A percentile compares a stretch with the other conserved stretches of the same genome.
These are phyloP conservation scores for maize (Zea mays) DNA, from an alignment of 176 grass and related monocot species.

Conservation along the genomic window DNA sequence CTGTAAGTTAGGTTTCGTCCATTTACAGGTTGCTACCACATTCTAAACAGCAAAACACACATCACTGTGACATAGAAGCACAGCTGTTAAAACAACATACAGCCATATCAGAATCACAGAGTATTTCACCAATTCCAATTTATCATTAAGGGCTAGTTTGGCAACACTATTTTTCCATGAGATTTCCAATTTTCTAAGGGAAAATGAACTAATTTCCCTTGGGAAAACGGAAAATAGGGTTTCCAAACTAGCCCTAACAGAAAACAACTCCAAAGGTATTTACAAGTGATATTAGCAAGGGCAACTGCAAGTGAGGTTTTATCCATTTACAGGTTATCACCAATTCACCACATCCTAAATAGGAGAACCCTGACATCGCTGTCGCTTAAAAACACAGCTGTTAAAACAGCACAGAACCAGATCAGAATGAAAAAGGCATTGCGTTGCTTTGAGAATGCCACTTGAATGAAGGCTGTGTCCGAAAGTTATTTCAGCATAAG, in stretches of 20 bases:
- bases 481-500: slow-evolving; percentile 38
- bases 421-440: neutral
- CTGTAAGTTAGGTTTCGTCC: slow-evolving; percentile 9
- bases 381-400: slow-evolving; percentile 32
- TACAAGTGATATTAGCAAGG: slow-evolving; percentile 23
- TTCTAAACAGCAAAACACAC: slow-evolving; percentile 22
- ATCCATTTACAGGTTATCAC: slow-evolving; percentile 27
- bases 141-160: too few species aligned
- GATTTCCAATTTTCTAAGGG: too few species aligned
- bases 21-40: slow-evolving; percentile 19
- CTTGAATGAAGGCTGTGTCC: slow-evolving; percentile 8
- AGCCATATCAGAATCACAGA: neutral
- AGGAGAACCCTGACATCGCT: neutral
- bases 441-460: slow-evolving; percentile 12
- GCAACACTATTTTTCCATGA: too few species aligned
- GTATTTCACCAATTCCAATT: neutral
- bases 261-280: slow-evolving; percentile 35
- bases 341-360: slow-evolving; percentile 10
- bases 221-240: too few species aligned
- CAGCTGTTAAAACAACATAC: slow-evolving; percentile 37
- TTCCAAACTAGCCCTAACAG: too few species aligned
- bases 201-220: too few species aligned
- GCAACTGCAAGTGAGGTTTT: neutral
- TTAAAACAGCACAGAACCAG: slow-evolving; percentile 30
- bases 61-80: slow-evolving; percentile 26